phyloP scores from a whole-genome alignment of 768 basidiomycete genomes.

The Amanita exitialis region DNA sequence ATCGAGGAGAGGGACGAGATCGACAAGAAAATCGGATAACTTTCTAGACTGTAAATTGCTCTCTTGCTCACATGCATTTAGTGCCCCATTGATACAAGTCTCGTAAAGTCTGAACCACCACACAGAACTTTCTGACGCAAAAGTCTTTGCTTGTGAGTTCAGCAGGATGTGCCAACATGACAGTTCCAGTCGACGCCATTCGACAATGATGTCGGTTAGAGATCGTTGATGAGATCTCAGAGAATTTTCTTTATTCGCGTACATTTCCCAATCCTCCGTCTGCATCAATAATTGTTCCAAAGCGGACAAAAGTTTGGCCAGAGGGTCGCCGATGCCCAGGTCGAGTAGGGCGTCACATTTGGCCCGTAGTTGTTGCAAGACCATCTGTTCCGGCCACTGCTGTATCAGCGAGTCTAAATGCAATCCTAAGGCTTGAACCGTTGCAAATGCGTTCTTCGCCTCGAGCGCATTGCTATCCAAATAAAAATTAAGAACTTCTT shows the following conservation, averaged over 20 bases:
- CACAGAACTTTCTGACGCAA: slow-evolving; percentile 34
- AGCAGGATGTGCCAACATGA: slow-evolving; percentile 80
- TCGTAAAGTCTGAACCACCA: slow-evolving; percentile 96
- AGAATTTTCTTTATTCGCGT: slow-evolving; percentile 85
- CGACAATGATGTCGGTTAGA: slow-evolving; percentile 66
- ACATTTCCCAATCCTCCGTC: slow-evolving; percentile 94
- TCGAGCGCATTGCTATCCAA: slow-evolving; percentile 66
- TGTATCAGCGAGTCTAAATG: slow-evolving; percentile 48
- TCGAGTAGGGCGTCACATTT: slow-evolving; percentile 59
- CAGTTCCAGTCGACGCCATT: slow-evolving; percentile 87
- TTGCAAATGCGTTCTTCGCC: slow-evolving; percentile 44
- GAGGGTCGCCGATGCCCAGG: slow-evolving; percentile 54
- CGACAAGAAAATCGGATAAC: slow-evolving; percentile 44
- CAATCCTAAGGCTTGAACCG: slow-evolving; percentile 39
- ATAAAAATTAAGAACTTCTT: slow-evolving; percentile 66
- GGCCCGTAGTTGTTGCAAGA: slow-evolving; percentile 72
- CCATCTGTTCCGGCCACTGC: slow-evolving; percentile 98
- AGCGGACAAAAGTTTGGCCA: slow-evolving; percentile 75
- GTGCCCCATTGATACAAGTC: slow-evolving; percentile 52
- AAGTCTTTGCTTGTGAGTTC: slow-evolving; percentile 52
- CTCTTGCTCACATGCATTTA: slow-evolving; percentile 35
- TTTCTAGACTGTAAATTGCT: slow-evolving; percentile 18
- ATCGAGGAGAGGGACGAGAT: slow-evolving; percentile 69
- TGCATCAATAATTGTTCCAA: slow-evolving; percentile 81
- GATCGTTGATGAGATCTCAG: slow-evolving; percentile 57